A percentile compares a stretch with the other conserved stretches of the same genome.
Evolutionary conservation across 768 basidiomycete species (phyloP).

Genomic region (Amylocystis lapponica): DNA sequence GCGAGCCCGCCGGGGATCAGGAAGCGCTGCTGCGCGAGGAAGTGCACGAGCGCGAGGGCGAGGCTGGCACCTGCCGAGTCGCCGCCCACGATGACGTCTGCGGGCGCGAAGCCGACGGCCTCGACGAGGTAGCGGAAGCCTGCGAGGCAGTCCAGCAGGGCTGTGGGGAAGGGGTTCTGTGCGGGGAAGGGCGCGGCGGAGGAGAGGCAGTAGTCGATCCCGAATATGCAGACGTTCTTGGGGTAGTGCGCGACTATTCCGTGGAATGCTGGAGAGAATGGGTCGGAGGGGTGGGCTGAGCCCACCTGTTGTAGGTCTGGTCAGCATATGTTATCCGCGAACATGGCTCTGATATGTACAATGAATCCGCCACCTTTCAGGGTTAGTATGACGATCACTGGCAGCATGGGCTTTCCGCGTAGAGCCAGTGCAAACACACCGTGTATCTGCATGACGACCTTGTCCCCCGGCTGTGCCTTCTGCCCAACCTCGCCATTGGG

Average conservation of each 20-base stretch:
- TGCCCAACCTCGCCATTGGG: slow-evolving; percentile 12
- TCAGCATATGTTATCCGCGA: slow-evolving; percentile 3
- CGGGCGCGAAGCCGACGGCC: slow-evolving; percentile 33
- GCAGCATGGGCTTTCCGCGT: background rate
- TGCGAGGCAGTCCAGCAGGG: slow-evolving; percentile 46
- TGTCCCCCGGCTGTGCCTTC: slow-evolving; percentile 25
- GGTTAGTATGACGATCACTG: too few relatives aligned
- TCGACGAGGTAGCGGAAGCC: slow-evolving; percentile 47
- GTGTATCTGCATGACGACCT: slow-evolving; percentile 29
- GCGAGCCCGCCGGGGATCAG: slow-evolving; percentile 26
- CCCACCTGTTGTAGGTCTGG: slow-evolving; percentile 1
- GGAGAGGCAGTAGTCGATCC: slow-evolving; percentile 44
- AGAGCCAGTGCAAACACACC: slow-evolving; percentile 6
- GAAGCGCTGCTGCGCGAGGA: slow-evolving; percentile 20
- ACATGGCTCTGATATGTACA: slow-evolving; percentile 6
- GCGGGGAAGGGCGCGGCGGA: slow-evolving; percentile 17
- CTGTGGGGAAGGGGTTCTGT: slow-evolving; percentile 43
- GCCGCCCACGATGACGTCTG: slow-evolving; percentile 42
- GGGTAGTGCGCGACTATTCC: slow-evolving; percentile 11
- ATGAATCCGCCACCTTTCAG: background rate
- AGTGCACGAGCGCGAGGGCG: slow-evolving; percentile 33
- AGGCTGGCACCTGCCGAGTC: slow-evolving; percentile 54
- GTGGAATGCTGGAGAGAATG: slow-evolving; percentile 8
- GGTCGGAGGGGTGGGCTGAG: slow-evolving; percentile 9
- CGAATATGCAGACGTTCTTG: slow-evolving; percentile 26